A percentile compares a stretch with the other conserved stretches of the same genome.
phyloP scores from a whole-genome alignment of 345 rosid genomes.

The Lepidium didymum region DNA sequence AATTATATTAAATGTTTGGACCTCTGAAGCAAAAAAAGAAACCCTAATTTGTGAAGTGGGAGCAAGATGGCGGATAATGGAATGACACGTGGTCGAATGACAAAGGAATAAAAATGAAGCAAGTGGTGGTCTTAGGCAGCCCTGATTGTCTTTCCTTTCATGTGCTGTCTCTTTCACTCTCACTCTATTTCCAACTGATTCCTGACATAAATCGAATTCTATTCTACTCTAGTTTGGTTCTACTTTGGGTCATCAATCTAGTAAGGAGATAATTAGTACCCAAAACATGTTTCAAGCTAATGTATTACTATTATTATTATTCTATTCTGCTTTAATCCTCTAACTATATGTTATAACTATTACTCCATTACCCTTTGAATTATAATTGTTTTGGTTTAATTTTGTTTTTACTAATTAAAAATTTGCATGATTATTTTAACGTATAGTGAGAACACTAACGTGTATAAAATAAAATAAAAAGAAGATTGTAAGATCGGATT shows the following conservation, averaged over 20 bases:
- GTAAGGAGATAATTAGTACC: not conserved
- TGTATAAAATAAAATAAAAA: conserved; percentile 12
- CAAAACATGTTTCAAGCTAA: not conserved
- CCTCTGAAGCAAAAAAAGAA: too few species aligned
- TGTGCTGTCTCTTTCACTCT: conserved; percentile 32
- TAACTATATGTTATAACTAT: not conserved
- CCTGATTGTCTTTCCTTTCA: conserved; percentile 13
- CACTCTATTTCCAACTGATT: not conserved
- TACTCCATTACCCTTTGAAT: not conserved
- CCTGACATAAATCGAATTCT: not conserved
- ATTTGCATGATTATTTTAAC: not conserved
- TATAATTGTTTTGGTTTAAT: not conserved
- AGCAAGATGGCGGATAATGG: not conserved
- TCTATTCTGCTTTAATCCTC: too few species aligned
- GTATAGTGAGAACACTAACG: not conserved
- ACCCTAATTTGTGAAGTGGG: too few species aligned
- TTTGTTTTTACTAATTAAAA: not conserved
- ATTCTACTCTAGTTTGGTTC: not conserved
- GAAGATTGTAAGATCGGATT: conserved; percentile 19
- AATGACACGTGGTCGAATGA: conserved; percentile 24
- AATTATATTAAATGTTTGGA: too few species aligned
- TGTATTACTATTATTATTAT: too few species aligned
- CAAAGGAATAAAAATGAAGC: conserved; percentile 13
- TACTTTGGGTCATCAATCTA: not conserved
- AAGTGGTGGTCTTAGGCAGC: conserved; percentile 25